phyloP scores from a whole-genome alignment of 768 basidiomycete species.

The Suillus tomentosus region DNA sequence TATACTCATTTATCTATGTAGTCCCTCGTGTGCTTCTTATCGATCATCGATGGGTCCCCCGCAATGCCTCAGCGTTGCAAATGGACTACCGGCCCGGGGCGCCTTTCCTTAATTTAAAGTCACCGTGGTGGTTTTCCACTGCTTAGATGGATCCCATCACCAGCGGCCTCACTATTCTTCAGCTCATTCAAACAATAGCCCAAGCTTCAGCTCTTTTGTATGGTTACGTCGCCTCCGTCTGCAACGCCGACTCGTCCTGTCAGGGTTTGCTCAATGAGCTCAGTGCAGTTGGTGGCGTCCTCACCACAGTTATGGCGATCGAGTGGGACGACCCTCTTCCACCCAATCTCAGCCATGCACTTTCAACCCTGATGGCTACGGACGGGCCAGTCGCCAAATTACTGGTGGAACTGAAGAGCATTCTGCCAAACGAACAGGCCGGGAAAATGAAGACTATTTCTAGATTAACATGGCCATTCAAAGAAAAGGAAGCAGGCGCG shows the following conservation, averaged over 20 bases:
- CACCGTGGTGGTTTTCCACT: not conserved
- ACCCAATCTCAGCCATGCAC: not conserved
- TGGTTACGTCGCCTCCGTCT: constrained; percentile 6
- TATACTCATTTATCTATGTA: no score
- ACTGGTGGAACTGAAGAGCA: not conserved
- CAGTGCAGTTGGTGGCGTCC: not conserved
- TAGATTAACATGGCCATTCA: constrained; percentile 12
- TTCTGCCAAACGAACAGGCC: constrained; percentile 3
- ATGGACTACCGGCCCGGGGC: not conserved
- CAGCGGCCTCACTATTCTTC: not conserved
- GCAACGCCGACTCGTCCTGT: constrained; percentile 1
- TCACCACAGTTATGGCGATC: not conserved
- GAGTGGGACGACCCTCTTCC: not conserved
- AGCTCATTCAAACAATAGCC: not conserved
- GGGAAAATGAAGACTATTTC: not conserved
- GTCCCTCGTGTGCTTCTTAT: not conserved
- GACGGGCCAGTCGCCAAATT: not conserved
- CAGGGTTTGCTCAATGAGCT: not conserved
- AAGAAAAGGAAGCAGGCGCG: not conserved
- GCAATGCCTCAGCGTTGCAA: not conserved
- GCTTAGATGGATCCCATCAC: constrained; percentile 7
- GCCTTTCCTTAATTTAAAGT: not conserved
- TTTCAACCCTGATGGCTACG: not conserved
- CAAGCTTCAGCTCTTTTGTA: not conserved
- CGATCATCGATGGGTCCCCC: not conserved